Evolutionary conservation across 2,329 filamentous ascomycete genomes (phyloP).

Genomic region (Dothistroma septosporum): DNA sequence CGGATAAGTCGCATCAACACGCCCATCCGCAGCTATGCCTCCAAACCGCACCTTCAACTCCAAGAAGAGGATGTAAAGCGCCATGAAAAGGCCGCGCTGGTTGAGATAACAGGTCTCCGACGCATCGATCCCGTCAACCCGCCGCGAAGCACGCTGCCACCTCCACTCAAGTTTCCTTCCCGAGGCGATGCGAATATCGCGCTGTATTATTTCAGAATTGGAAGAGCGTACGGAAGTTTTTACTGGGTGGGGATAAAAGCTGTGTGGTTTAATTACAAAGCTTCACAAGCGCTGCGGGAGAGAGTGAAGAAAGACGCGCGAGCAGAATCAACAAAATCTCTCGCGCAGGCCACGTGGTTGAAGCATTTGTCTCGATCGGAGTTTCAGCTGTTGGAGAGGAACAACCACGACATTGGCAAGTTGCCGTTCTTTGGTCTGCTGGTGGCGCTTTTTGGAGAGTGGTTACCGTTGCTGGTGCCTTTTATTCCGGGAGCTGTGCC

Average conservation of each 20-base stretch:
- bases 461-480: slow-evolving; percentile 75
- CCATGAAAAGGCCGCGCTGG: slow-evolving; percentile 22
- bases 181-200: slow-evolving; percentile 48
- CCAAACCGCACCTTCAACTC: slow-evolving; percentile 2
- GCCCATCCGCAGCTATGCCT: slow-evolving; percentile 4
- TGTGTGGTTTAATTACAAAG: slow-evolving; percentile 62
- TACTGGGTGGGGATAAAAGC: slow-evolving; percentile 81
- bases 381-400: slow-evolving; percentile 66
- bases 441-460: slow-evolving; percentile 75
- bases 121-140: slow-evolving; percentile 62
- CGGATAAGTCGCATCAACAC: slow-evolving; percentile 4
- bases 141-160: slow-evolving; percentile 67
- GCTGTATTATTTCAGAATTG: slow-evolving; percentile 57
- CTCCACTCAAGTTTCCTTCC: slow-evolving; percentile 60
- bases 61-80: slow-evolving; percentile 10
- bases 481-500: slow-evolving; percentile 70
- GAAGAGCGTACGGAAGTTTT: slow-evolving; percentile 74
- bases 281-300: slow-evolving; percentile 43
- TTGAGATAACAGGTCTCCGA: slow-evolving; percentile 12
- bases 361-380: slow-evolving; percentile 57
- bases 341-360: background rate
- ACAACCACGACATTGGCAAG: slow-evolving; percentile 67
- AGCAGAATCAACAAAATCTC: background rate
- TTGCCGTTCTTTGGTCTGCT: slow-evolving; percentile 74
- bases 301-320: slow-evolving; percentile 37